phyloP scores from a whole-genome alignment of 176 grass and related monocot species.

The Zea luxurians region DNA sequence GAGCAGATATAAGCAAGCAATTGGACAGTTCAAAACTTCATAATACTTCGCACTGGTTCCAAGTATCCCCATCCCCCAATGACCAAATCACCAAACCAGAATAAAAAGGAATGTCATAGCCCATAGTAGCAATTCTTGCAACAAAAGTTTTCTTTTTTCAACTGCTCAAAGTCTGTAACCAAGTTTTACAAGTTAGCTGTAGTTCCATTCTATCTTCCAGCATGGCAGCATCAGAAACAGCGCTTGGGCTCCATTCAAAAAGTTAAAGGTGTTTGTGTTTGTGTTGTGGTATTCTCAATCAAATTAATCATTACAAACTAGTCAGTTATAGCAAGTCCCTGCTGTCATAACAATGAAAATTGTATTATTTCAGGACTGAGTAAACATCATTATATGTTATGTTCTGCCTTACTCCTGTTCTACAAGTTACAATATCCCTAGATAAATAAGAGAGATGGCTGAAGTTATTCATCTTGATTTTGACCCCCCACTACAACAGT shows the following conservation, averaged over 20 bases:
- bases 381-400: background rate
- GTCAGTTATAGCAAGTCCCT: background rate
- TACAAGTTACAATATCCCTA: background rate
- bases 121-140: conserved; percentile 8
- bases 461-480: too few relatives aligned
- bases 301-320: background rate
- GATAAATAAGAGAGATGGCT: conserved; percentile 8
- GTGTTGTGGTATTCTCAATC: background rate
- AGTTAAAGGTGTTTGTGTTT: conserved; percentile 7
- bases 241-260: background rate
- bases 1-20: conserved; percentile 18
- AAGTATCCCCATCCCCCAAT: background rate
- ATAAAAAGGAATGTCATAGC: background rate
- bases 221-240: background rate
- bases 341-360: background rate
- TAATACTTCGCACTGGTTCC: background rate
- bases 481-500: too few relatives aligned
- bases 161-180: background rate
- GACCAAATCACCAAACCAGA: background rate
- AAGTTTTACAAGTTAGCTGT: background rate
- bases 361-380: background rate
- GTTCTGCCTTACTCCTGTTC: background rate
- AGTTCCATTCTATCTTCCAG: conserved; percentile 23
- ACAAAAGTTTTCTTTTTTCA: background rate
- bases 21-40: background rate